Percentiles rank a stretch among this genome's conserved stretches.
These are phyloP conservation scores for Drechslerella dactyloides DNA, from an alignment of 2,329 filamentous ascomycete species.

Conservation along the genomic window DNA sequence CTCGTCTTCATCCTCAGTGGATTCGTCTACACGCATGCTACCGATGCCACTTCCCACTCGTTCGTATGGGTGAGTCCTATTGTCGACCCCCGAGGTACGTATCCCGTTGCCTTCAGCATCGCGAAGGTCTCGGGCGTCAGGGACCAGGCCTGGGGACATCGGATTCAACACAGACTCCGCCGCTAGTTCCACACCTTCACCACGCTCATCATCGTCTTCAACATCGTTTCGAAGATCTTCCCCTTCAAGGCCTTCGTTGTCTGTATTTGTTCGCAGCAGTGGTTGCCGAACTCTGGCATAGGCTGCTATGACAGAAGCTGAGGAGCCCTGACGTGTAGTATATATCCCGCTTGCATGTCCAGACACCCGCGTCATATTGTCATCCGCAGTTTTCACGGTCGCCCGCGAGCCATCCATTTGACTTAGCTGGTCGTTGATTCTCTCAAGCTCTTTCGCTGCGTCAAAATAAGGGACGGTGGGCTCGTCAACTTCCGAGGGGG, in stretches of 20 bases:
- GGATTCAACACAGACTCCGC: slow-evolving; percentile 34
- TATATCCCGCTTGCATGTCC: slow-evolving; percentile 47
- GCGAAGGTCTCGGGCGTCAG: slow-evolving; percentile 29
- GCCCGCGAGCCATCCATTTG: slow-evolving; percentile 41
- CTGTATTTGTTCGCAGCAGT: slow-evolving; percentile 24
- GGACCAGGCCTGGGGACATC: slow-evolving; percentile 32
- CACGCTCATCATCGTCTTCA: slow-evolving; percentile 44
- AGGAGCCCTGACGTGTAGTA: slow-evolving; percentile 37
- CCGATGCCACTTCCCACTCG: slow-evolving; percentile 42
- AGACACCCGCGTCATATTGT: slow-evolving; percentile 43
- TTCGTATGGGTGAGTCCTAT: slow-evolving; percentile 36
- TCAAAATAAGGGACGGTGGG: slow-evolving; percentile 38
- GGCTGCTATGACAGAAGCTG: slow-evolving; percentile 37
- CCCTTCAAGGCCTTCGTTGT: slow-evolving; percentile 24
- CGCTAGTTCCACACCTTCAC: slow-evolving; percentile 40
- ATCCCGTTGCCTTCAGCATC: slow-evolving; percentile 32
- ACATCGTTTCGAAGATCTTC: slow-evolving; percentile 48
- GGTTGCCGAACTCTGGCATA: slow-evolving; percentile 39
- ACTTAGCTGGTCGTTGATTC: slow-evolving; percentile 47
- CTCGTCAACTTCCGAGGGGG: slow-evolving; percentile 35
- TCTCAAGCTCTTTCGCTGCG: slow-evolving; percentile 42
- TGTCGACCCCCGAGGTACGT: slow-evolving; percentile 31
- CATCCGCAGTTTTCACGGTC: slow-evolving; percentile 41
- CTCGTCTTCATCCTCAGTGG: slow-evolving; percentile 45
- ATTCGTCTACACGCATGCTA: slow-evolving; percentile 33